These are phyloP conservation scores for Gomphus sp. DNA, from an alignment of 1,284 basidiomycete genomes.

Conservation along the genomic window DNA sequence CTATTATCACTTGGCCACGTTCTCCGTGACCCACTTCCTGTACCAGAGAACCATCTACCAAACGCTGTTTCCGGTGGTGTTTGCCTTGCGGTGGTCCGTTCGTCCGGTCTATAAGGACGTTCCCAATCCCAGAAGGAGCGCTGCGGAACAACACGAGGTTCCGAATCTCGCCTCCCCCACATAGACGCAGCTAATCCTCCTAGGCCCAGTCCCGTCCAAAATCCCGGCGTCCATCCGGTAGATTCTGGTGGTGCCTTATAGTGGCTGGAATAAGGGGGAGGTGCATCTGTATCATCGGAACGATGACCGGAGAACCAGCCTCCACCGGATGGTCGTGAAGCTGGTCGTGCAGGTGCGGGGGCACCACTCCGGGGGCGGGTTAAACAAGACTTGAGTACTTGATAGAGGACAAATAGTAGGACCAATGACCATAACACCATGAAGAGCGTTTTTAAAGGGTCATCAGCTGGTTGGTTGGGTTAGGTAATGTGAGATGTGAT, in stretches of 20 bases:
- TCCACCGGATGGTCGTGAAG: constrained; percentile 24
- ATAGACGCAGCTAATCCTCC: constrained; percentile 59
- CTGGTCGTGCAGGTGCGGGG: constrained; percentile 22
- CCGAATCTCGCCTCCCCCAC: constrained; percentile 15
- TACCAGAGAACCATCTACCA: constrained; percentile 18
- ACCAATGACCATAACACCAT: constrained; percentile 45
- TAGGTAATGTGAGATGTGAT: neutral
- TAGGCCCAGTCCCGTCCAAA: constrained; percentile 70
- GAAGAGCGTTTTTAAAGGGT: constrained; percentile 36
- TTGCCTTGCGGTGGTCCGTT: constrained; percentile 15
- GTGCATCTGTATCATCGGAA: constrained; percentile 36
- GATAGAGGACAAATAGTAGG: constrained; percentile 47
- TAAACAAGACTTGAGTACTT: constrained; percentile 45
- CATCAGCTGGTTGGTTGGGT: neutral
- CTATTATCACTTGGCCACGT: constrained; percentile 36
- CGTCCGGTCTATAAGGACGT: constrained; percentile 44
- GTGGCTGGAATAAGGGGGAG: constrained; percentile 62
- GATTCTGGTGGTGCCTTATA: constrained; percentile 27
- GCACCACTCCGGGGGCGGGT: constrained; percentile 18
- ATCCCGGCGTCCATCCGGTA: constrained; percentile 52
- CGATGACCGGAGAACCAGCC: constrained; percentile 43
- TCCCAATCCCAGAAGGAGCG: constrained; percentile 15
- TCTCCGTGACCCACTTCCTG: constrained; percentile 13
- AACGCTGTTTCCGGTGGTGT: constrained; percentile 14
- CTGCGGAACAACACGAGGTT: constrained; percentile 18